A percentile compares a stretch with the other conserved stretches of the same genome.
phyloP scores from a whole-genome alignment of 257 asterid genomes.

The Fraxinus quadrangulata region DNA sequence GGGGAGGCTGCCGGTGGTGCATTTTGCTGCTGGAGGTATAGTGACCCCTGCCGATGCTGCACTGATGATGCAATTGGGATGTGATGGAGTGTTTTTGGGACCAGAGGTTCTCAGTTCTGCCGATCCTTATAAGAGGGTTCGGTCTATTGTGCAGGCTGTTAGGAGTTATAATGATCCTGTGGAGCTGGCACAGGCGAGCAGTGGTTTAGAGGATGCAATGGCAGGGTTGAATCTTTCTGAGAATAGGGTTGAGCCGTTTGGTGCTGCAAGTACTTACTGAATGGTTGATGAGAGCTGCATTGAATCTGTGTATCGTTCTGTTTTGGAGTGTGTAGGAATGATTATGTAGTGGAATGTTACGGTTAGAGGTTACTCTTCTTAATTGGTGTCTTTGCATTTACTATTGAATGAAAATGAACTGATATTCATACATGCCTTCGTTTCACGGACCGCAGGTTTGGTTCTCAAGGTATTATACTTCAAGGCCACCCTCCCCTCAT shows the following conservation, averaged over 20 bases:
- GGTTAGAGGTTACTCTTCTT: neutral
- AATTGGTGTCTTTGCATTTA: conserved; percentile 1
- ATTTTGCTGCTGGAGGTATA: conserved; percentile 85
- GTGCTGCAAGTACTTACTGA: conserved; percentile 40
- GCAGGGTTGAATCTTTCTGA: conserved; percentile 51
- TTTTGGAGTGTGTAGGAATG: conserved; percentile 1
- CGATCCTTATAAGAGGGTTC: conserved; percentile 60
- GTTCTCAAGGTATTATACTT: too few species aligned
- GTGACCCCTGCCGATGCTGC: conserved; percentile 90
- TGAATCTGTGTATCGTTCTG: neutral
- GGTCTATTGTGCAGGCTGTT: conserved; percentile 79
- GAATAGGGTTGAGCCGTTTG: conserved; percentile 44
- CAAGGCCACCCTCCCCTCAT: too few species aligned
- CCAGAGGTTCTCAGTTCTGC: conserved; percentile 54
- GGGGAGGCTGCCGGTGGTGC: conserved; percentile 90
- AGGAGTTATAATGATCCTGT: conserved; percentile 73
- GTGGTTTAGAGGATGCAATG: conserved; percentile 67
- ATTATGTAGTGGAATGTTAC: neutral
- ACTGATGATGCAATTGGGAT: conserved; percentile 84
- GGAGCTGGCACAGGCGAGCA: conserved; percentile 65
- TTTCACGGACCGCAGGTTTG: too few species aligned
- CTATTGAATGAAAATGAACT: neutral
- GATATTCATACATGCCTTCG: neutral
- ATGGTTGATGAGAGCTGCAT: conserved; percentile 23
- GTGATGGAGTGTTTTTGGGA: conserved; percentile 75